Evolutionary conservation across 2,329 filamentous ascomycete genomes (phyloP), one percentile per base, ranked within the genome.

Genomic region (Fusarium nanum): DNA sequence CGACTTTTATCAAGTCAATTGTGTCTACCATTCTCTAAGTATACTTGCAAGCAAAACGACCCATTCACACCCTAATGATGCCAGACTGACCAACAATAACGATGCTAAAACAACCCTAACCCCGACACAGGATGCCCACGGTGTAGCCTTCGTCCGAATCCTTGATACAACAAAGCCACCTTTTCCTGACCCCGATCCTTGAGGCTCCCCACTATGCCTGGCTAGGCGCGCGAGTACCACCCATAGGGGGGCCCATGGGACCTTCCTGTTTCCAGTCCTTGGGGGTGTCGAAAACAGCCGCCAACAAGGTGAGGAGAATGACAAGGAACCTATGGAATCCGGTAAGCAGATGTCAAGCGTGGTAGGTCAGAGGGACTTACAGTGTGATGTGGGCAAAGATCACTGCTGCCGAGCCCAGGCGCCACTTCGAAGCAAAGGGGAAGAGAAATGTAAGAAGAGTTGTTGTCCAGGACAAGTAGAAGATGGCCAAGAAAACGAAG

Each of bases 1-100:
- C 11, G 14, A 14, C 10, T 32, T 71, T 86, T 83, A 83, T 56
- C 83, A 86, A 72, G 82, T 78, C 6, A 10, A 77, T 85, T 47
- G 80, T 20, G 12, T 47, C 18, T 47, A 47, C n/a, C 45, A 23
- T 44, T 20, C 13, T 47, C 18, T n/a, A 47, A 30, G 7, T 30
- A 47, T 47, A 30, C 45, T 47, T 30, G 45, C 14, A 18, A 47
- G 25, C 45, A 30, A n/a, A 47, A 11, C 18, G 12, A 47, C 45
- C n/a, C 41, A 44, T 20, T 13, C 20, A 16, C 25, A 27, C 25
- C 45, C 25, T n/a, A n/a, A 37, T n/a, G 16, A 6, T 37, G n/a
- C 18, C 34, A 37, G 34, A 37, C 34, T 37, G 34, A n/a, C 34
- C 34, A 11, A n/a, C 27, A 13, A 44, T 23, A 23, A 44, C 18